These are phyloP conservation scores for Apophysomyces elegans DNA, from an alignment of 371 early-diverging fungal species.

Conservation along the genomic window DNA sequence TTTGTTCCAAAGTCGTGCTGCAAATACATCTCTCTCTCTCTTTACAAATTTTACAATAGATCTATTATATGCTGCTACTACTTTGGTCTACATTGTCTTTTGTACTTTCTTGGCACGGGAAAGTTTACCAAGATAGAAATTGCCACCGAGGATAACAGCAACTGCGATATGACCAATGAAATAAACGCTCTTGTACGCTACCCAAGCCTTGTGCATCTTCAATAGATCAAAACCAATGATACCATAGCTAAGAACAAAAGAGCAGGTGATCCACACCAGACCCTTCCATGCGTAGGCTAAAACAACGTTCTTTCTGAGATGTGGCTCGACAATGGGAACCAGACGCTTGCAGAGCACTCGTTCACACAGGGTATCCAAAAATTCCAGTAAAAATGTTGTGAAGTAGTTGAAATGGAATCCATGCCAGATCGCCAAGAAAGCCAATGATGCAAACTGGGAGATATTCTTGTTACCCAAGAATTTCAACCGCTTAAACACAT, in stretches of 20 bases:
- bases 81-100: neutral
- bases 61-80: neutral
- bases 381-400: conserved; percentile 66
- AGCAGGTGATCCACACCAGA: conserved; percentile 39
- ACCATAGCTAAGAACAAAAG: conserved; percentile 32
- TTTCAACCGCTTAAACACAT: conserved; percentile 71
- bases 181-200: conserved; percentile 47
- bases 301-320: conserved; percentile 28
- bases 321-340: conserved; percentile 31
- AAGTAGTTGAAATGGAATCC: conserved; percentile 73
- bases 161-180: conserved; percentile 48
- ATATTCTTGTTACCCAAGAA: conserved; percentile 72
- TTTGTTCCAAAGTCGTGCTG: neutral
- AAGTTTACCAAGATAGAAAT: conserved; percentile 28
- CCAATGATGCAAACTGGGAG: conserved; percentile 61
- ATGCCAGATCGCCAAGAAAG: conserved; percentile 79
- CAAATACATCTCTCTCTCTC: neutral
- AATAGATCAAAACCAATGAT: conserved; percentile 51
- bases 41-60: neutral
- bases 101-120: conserved; percentile 16
- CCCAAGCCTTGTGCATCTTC: conserved; percentile 32
- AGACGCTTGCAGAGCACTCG: conserved; percentile 32
- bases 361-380: conserved; percentile 61
- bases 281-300: conserved; percentile 29
- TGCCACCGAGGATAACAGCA: conserved; percentile 25